Evolutionary conservation across 345 rosid species (phyloP), one percentile per base, ranked within the genome.

Genomic region (Gossypium stocksii): DNA sequence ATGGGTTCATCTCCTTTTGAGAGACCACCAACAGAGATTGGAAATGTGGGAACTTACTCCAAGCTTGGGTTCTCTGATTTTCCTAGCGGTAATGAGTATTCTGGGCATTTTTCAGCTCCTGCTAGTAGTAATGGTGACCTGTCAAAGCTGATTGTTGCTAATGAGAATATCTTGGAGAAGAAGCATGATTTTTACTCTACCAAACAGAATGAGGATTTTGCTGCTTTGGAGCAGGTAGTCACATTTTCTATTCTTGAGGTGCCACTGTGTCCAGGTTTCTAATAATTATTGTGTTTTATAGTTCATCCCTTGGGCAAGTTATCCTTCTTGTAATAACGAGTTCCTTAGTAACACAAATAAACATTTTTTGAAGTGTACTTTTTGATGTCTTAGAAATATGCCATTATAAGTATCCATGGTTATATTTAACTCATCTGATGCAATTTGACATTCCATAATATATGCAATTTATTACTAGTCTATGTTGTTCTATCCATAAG

Each of bases 141-240:
- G 22, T 56, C 14, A 44, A 66, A 43, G 76, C 66, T 79, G 38
- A 53, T 78, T 60, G 64, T 60, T 60, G 41, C 41, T 60, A 60
- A 60, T 83, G 86, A 70, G 52, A 80, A 64, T 65, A 72, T 44
- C 73, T 74, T 56, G 29, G 85, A 82, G 53, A 82, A 77, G 63
- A 80, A 73, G 76, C 83, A 75, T 3, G 90, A 83, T 25, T 86
- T 82, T 78, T 87, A 80, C 74, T 71, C 84, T 78, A 81, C 85
- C 64, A 89, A 86, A 71, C 90, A 88, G 65, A 86, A 89, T 78
- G 98, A 90, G 78, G 98, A 93, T 86, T 91, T 96, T 85, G 71
- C 88, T 79, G 87, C 97, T 77, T 80, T 96, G 85, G 99, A 96
- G 79, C 99, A 96, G 95, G 99, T 96, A 77, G 16, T 58, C 44